These are phyloP conservation scores for Tylopilus subfusipes DNA, from an alignment of 768 basidiomycete species.

Conservation along the genomic window DNA sequence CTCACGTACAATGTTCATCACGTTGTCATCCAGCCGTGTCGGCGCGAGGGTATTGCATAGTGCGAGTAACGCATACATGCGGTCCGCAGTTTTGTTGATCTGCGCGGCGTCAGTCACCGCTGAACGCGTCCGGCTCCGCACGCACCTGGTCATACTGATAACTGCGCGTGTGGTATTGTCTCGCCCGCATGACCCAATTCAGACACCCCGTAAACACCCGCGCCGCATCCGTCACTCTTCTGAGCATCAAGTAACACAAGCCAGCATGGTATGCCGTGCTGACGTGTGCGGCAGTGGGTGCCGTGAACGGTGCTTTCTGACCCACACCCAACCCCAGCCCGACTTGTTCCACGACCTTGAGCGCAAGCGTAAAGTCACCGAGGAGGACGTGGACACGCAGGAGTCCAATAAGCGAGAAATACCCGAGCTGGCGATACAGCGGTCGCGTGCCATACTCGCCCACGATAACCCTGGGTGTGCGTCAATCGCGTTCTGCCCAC, in stretches of 20 bases:
- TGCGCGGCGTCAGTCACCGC: constrained; percentile 25
- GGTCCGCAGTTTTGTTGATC: constrained; percentile 97
- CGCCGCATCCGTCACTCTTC: constrained; percentile 93
- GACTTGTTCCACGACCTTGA: constrained; percentile 93
- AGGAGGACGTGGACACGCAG: constrained; percentile 94
- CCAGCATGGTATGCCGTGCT: constrained; percentile 94
- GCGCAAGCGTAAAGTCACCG: constrained; percentile 91
- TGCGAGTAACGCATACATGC: constrained; percentile 96
- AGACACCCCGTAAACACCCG: constrained; percentile 89
- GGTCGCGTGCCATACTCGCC: constrained; percentile 91
- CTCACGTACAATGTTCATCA: constrained; percentile 90
- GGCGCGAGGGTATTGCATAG: constrained; percentile 93
- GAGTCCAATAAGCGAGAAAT: constrained; percentile 94
- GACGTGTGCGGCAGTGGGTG: constrained; percentile 96
- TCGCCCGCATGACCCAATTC: constrained; percentile 94
- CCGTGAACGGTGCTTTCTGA: constrained; percentile 89
- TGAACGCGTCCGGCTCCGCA: not conserved
- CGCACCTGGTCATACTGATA: constrained; percentile 93
- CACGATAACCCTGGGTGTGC: constrained; percentile 59
- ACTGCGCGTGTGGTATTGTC: constrained; percentile 93
- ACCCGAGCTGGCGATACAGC: constrained; percentile 92
- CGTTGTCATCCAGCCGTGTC: constrained; percentile 89
- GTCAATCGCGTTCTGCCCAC: not conserved
- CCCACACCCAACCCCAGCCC: constrained; percentile 89
- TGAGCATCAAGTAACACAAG: constrained; percentile 94